These are phyloP conservation scores for Fusarium phyllophilum DNA, from an alignment of 2,329 filamentous ascomycete genomes.

Conservation along the genomic window DNA sequence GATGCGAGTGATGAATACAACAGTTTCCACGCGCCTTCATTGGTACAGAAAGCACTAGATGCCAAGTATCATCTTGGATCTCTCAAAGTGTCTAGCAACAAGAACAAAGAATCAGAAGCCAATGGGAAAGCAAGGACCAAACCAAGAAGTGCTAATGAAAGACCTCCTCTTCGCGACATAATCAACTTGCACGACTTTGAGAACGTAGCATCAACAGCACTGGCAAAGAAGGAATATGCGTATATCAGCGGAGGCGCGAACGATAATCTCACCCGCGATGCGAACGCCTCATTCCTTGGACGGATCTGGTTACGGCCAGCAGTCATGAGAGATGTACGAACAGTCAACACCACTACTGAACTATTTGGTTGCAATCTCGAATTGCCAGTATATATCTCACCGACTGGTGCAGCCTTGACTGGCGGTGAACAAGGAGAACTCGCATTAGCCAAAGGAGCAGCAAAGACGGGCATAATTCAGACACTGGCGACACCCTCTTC, in stretches of 20 bases:
- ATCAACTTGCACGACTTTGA: conserved; percentile 45
- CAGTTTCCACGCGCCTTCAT: conserved; percentile 32
- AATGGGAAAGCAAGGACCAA: accelerated
- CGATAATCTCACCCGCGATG: conserved; percentile 40
- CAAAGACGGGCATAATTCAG: conserved; percentile 63
- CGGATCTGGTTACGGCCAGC: conserved; percentile 40
- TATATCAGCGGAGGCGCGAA: conserved; percentile 42
- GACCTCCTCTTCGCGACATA: neutral
- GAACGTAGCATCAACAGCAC: conserved; percentile 6
- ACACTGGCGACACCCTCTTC: conserved; percentile 71
- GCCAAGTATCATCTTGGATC: neutral
- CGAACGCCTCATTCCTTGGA: conserved; percentile 28
- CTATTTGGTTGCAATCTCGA: conserved; percentile 37
- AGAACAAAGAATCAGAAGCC: accelerated
- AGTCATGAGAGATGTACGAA: conserved; percentile 37
- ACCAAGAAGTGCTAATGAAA: neutral
- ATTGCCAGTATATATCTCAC: conserved; percentile 37
- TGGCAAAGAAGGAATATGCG: conserved; percentile 37
- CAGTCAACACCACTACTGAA: conserved; percentile 19
- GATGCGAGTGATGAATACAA: conserved; percentile 43
- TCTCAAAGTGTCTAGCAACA: neutral
- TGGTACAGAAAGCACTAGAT: conserved; percentile 35
- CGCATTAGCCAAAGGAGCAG: conserved; percentile 30
- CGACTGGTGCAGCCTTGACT: conserved; percentile 31
- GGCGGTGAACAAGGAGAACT: conserved; percentile 35